A percentile compares a stretch with the other conserved stretches of the same genome.
Evolutionary conservation across 805 yeast genomes (phyloP).

Genomic region (Zygotorulaspora florentina): DNA sequence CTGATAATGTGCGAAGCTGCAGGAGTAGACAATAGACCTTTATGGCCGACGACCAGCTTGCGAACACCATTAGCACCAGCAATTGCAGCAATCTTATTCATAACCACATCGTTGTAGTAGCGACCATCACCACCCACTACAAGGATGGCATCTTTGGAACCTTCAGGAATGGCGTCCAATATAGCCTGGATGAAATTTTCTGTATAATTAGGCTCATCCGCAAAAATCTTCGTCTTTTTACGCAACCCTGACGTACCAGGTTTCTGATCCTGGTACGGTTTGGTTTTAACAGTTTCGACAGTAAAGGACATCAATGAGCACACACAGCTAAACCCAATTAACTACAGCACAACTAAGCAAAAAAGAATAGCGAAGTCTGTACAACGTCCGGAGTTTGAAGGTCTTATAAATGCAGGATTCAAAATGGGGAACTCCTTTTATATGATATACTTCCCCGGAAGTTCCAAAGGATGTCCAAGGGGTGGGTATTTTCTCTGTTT

Average conservation of each 20-base stretch:
- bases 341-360: no score
- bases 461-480: no score
- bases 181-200: slow-evolving; percentile 92
- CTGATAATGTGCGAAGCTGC: slow-evolving; percentile 95
- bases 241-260: slow-evolving; percentile 98
- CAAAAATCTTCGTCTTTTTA: slow-evolving; percentile 82
- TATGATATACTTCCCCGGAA: no score
- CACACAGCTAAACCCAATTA: not conserved
- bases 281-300: slow-evolving; percentile 49
- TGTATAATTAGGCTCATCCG: slow-evolving; percentile 67
- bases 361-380: no score
- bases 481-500: no score
- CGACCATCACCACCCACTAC: slow-evolving; percentile 98
- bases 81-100: slow-evolving; percentile 75
- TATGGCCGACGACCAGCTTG: slow-evolving; percentile 79
- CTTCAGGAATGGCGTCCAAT: slow-evolving; percentile 86
- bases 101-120: slow-evolving; percentile 76
- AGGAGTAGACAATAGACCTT: slow-evolving; percentile 90
- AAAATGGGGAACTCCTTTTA: no score
- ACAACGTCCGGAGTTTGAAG: no score
- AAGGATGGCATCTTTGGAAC: slow-evolving; percentile 63
- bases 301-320: slow-evolving; percentile 21
- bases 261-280: slow-evolving; percentile 83
- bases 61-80: slow-evolving; percentile 89
- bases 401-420: no score